Conservation (phyloP, 352 stramenopile genomes). For the Blastocystis sp. region DNA sequence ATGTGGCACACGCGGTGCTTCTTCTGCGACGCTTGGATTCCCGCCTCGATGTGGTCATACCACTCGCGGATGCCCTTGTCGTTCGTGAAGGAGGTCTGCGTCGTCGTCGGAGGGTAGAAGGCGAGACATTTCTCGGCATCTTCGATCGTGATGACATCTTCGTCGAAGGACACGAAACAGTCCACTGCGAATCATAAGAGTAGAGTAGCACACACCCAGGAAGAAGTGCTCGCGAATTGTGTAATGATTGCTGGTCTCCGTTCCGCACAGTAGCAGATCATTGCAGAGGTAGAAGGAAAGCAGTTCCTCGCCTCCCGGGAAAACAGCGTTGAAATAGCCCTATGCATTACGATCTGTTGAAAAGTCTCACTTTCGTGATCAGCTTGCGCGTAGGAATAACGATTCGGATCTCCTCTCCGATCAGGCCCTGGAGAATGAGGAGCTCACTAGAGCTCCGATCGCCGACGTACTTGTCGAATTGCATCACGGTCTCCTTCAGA, state of each 20-base stretch:
- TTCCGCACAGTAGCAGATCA: slow-evolving; percentile 43
- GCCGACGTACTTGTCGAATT: slow-evolving; percentile 24
- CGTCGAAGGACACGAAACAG: slow-evolving; percentile 15
- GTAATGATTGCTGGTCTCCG: neutral
- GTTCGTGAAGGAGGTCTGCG: neutral
- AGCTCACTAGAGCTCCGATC: neutral
- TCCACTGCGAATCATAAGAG: slow-evolving; percentile 29
- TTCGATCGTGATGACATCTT: slow-evolving; percentile 61
- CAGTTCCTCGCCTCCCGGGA: neutral
- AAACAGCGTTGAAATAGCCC: neutral
- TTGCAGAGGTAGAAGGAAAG: slow-evolving; percentile 44
- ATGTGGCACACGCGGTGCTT: slow-evolving; percentile 13
- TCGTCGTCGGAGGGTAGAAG: neutral
- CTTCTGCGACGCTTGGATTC: slow-evolving; percentile 18
- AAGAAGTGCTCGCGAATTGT: slow-evolving; percentile 22
- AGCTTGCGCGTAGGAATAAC: neutral
- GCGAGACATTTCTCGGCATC: slow-evolving; percentile 35
- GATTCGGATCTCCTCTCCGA: neutral
- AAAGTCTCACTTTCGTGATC: neutral
- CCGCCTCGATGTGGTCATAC: slow-evolving; percentile 15
- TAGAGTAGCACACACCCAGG: neutral
- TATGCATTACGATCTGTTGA: neutral
- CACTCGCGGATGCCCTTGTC: slow-evolving; percentile 13
- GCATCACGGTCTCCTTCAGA: slow-evolving; percentile 10
- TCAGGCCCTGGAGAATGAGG: neutral